These are phyloP conservation scores for Globisporangium ultimum DNA, from an alignment of 352 stramenopile genomes.

Conservation along the genomic window DNA sequence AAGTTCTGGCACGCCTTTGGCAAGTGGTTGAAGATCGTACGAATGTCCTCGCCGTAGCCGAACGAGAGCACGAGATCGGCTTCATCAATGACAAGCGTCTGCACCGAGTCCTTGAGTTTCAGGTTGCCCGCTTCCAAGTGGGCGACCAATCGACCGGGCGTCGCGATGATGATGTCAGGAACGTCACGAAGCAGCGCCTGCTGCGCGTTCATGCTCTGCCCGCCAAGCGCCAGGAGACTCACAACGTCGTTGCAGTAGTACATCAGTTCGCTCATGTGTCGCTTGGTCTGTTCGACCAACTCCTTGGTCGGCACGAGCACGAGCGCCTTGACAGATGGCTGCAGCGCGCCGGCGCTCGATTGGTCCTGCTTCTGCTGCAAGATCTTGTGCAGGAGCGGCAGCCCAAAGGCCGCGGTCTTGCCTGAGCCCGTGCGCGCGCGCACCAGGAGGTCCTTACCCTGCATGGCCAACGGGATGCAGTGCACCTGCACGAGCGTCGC, in stretches of 20 bases:
- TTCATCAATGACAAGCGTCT: slow-evolving; percentile 98
- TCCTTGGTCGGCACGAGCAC: slow-evolving; percentile 97
- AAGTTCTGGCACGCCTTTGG: slow-evolving; percentile 98
- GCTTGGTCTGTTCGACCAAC: slow-evolving; percentile 94
- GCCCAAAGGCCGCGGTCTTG: slow-evolving; percentile 93
- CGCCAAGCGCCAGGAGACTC: slow-evolving; percentile 87
- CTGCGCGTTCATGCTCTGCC: slow-evolving; percentile 88
- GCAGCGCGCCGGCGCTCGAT: slow-evolving; percentile 22
- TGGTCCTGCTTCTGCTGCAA: slow-evolving; percentile 76
- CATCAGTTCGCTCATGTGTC: slow-evolving; percentile 90
- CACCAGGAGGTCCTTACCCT: slow-evolving; percentile 93
- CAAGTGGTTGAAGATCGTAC: slow-evolving; percentile 91
- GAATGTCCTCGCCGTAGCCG: slow-evolving; percentile 92
- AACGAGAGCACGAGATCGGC: slow-evolving; percentile 98
- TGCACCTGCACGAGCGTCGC: slow-evolving; percentile 95
- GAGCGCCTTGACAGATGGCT: slow-evolving; percentile 74
- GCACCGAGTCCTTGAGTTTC: slow-evolving; percentile 86
- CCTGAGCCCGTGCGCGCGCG: slow-evolving; percentile 90
- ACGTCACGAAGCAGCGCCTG: slow-evolving; percentile 82
- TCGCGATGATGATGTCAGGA: slow-evolving; percentile 93
- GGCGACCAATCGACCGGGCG: slow-evolving; percentile 91
- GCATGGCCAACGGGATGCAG: slow-evolving; percentile 90
- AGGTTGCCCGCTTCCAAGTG: slow-evolving; percentile 82
- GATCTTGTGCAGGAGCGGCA: slow-evolving; percentile 93
- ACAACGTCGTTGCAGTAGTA: slow-evolving; percentile 97